Evolutionary conservation across 192 early-diverging fungal species (phyloP).

Genomic region (Dissophora ornata): DNA sequence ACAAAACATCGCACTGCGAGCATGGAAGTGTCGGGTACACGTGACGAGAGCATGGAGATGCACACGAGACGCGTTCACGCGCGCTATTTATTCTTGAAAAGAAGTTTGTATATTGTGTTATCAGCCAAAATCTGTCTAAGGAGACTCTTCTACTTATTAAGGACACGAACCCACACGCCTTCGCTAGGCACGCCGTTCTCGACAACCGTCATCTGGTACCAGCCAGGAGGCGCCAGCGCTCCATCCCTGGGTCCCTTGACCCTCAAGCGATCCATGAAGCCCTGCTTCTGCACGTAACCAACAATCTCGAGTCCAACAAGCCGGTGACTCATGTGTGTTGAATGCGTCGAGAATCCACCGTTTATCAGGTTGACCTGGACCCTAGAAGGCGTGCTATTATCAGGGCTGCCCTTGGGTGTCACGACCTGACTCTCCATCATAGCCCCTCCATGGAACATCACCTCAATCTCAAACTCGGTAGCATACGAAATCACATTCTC

Average conservation of each 20-base stretch:
- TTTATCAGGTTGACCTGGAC: constrained; percentile 58
- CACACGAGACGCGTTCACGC: no score
- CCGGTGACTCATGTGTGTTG: constrained; percentile 66
- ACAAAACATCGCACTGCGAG: no score
- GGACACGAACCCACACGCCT: constrained; percentile 31
- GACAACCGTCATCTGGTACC: constrained; percentile 51
- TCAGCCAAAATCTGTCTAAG: neutral
- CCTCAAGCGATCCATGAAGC: constrained; percentile 7
- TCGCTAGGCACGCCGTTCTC: constrained; percentile 42
- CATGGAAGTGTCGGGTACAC: no score
- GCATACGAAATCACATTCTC: constrained; percentile 44
- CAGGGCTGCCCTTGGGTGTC: constrained; percentile 9
- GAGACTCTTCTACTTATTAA: neutral
- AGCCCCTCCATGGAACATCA: constrained; percentile 18
- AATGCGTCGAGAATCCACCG: constrained; percentile 62
- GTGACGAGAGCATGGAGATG: no score
- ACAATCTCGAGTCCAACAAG: constrained; percentile 54
- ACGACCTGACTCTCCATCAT: constrained; percentile 18
- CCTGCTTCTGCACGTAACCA: constrained; percentile 6
- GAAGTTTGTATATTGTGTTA: no score
- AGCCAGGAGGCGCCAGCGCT: constrained; percentile 41
- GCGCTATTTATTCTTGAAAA: no score
- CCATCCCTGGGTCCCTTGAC: constrained; percentile 37
- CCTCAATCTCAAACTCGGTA: constrained; percentile 42
- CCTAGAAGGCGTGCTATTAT: constrained; percentile 8